Percentiles rank a stretch among this genome's conserved stretches.
These are phyloP conservation scores for Suillus hirtellus DNA, from an alignment of 768 basidiomycete species.

Conservation along the genomic window DNA sequence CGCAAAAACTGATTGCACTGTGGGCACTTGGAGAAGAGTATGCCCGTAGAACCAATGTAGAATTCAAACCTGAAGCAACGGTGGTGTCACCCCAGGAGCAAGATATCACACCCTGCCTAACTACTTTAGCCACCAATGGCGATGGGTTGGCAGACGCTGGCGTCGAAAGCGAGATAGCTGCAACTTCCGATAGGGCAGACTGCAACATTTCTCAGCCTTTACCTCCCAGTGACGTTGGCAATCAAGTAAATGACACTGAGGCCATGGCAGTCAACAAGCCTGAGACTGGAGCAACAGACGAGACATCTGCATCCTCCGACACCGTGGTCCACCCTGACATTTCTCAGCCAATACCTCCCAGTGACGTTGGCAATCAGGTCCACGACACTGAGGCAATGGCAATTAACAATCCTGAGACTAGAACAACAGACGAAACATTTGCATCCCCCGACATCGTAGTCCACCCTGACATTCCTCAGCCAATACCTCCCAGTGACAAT, in stretches of 20 bases:
- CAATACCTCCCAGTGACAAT: neutral
- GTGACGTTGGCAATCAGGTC: conserved; percentile 7
- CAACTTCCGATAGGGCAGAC: neutral
- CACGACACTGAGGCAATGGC: conserved; percentile 18
- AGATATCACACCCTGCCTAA: neutral
- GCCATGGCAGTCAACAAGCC: conserved; percentile 21
- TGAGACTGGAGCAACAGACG: neutral
- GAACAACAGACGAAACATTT: neutral
- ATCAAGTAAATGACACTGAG: conserved; percentile 10
- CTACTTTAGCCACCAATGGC: neutral
- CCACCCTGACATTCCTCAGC: neutral
- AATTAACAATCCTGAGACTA: conserved; percentile 10
- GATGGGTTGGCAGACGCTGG: neutral
- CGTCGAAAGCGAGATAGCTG: neutral
- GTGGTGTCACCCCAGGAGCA: neutral
- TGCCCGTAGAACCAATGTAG: neutral
- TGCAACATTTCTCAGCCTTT: neutral
- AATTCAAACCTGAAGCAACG: neutral
- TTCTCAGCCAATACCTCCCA: neutral
- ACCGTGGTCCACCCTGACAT: neutral
- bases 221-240: conserved; percentile 4
- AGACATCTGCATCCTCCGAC: neutral
- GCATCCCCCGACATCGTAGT: neutral
- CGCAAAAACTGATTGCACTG: conserved; percentile 32
- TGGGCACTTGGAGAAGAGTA: conserved; percentile 27